Base-by-base conservation (phyloP, 2,329 filamentous ascomycete genomes). In the Fusarium goolgardi region DNA sequence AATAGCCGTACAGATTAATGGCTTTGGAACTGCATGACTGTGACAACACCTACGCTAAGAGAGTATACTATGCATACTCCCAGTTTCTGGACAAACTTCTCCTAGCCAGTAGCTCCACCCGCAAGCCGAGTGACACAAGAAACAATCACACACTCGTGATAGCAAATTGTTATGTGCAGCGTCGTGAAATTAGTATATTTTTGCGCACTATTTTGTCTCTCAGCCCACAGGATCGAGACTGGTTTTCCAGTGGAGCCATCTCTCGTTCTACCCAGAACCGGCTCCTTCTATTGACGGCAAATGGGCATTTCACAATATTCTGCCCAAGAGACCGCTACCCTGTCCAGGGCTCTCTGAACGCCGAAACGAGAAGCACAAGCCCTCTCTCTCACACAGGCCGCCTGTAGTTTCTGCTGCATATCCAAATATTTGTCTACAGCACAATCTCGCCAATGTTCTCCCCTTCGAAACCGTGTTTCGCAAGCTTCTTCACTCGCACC, bases 401-500 rank as follows among this genome's bases (percentile, higher is more conserved):
- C 16, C 27, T 59, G n/a, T 59, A 39, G 59, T 47, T 34, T 47
- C 31, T 64, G 40, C 39, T 59, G 63, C 15, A 44, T 40, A 53
- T 47, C 53, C 43, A 61, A 45, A 27, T 21, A 53, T 51, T 51
- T 55, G 29, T 57, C 52, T 67, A 93, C 34, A 95, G 78, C 27
- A 91, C 85, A 39, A 91, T 85, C 77, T 96, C 93, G 18, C 91
- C 92, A 60, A 89, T 83, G 70, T 91, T 91, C 81, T 97, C 94
- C 29, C 91, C 91, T 80, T 97, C 94, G 74, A 97, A 97, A 2
- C 95, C 95, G 46, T 96, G 84, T 40, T 87, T 88, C 20, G 89
- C 87, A 62, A 96, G 82, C 80, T 91, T 92, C 82, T 86, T 88
- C 65, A 90, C 77, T 75, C 89, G 86, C 58, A 83, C 83, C 83